Conservation (phyloP, 1,284 basidiomycete genomes). For the Cryptococcus neoformans region DNA sequence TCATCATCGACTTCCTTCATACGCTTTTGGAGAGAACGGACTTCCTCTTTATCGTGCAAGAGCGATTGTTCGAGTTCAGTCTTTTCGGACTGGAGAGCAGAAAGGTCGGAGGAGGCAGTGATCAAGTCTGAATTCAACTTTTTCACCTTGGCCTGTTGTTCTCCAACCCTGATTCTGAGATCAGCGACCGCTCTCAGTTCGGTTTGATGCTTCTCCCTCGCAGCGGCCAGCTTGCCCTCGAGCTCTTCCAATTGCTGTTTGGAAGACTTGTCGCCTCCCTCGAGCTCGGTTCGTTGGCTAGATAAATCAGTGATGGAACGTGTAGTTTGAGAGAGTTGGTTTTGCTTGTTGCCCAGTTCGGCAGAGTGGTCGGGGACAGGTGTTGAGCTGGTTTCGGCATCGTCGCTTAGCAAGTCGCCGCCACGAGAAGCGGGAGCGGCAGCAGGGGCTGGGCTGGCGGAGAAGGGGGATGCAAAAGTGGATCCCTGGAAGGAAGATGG, state of each 20-base stretch:
- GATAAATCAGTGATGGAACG: conserved; percentile 46
- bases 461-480: not conserved
- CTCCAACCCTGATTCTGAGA: conserved; percentile 66
- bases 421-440: conserved; percentile 8
- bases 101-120: conserved; percentile 85
- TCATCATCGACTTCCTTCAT: conserved; percentile 81
- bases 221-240: conserved; percentile 46
- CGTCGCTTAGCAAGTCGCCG: conserved; percentile 46
- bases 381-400: conserved; percentile 18
- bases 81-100: conserved; percentile 84
- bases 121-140: conserved; percentile 78
- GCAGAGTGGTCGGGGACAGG: conserved; percentile 51
- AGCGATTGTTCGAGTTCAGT: conserved; percentile 84
- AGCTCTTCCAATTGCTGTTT: conserved; percentile 45
- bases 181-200: conserved; percentile 73
- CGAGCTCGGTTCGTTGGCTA: conserved; percentile 43
- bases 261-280: conserved; percentile 56
- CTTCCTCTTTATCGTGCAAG: conserved; percentile 91
- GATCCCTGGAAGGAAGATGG: conserved; percentile 18
- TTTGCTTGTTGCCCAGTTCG: conserved; percentile 80
- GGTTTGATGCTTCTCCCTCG: conserved; percentile 70
- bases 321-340: conserved; percentile 77
- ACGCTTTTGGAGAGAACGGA: conserved; percentile 76
- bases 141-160: conserved; percentile 74
- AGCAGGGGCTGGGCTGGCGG: conserved; percentile 2